phyloP scores from a whole-genome alignment of 2,329 filamentous ascomycete genomes.

The Corniculantispora saksenae region DNA sequence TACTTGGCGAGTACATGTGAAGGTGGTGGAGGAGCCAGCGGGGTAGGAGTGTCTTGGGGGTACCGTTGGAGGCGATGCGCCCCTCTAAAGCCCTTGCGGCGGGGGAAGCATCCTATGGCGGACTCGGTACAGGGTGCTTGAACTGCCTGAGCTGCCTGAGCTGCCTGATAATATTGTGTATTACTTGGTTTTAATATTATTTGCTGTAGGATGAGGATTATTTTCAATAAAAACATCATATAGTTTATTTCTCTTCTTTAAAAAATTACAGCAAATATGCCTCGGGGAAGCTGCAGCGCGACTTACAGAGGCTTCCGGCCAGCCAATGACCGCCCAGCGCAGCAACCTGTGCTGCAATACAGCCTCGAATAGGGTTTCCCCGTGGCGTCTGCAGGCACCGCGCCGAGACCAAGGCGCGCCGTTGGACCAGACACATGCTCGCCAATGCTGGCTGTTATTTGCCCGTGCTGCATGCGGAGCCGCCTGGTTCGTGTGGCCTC shows the following conservation, averaged over 20 bases:
- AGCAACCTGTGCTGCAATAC: slow-evolving; percentile 28
- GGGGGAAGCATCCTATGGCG: too few species aligned
- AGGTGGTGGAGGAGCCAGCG: background rate
- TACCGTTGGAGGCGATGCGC: too few species aligned
- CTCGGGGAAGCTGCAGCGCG: too few species aligned
- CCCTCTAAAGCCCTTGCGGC: too few species aligned
- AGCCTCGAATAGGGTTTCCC: slow-evolving; percentile 20
- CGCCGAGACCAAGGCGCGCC: background rate
- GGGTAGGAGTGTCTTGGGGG: background rate
- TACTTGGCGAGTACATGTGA: slow-evolving; percentile 14
- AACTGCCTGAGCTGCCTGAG: too few species aligned
- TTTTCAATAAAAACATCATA: too few species aligned
- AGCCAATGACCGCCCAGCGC: slow-evolving; percentile 31
- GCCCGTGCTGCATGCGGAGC: slow-evolving; percentile 3
- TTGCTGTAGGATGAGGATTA: too few species aligned
- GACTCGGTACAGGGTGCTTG: too few species aligned
- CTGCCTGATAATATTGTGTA: too few species aligned
- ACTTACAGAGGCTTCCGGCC: background rate
- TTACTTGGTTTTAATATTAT: too few species aligned
- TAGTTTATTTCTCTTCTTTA: too few species aligned
- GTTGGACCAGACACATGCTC: background rate
- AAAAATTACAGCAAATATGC: too few species aligned
- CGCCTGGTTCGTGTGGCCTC: slow-evolving; percentile 1
- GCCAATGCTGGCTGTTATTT: slow-evolving; percentile 4
- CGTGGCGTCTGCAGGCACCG: background rate